Conservation (phyloP, 2,329 filamentous ascomycete species). For the Colletotrichum agaves region DNA sequence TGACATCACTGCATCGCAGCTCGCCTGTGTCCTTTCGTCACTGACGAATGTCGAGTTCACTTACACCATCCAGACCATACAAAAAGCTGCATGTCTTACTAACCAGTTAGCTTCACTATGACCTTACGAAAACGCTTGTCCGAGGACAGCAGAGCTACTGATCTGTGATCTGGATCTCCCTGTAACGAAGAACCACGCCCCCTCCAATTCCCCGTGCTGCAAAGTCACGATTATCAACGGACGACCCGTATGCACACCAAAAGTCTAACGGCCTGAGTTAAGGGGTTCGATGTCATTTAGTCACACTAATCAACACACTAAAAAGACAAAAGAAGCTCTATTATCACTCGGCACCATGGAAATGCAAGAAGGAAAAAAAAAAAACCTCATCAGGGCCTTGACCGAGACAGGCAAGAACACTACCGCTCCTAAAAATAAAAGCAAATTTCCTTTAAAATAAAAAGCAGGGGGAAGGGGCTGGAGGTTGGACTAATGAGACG, state of each 20-base stretch:
- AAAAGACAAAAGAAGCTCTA: too few species aligned
- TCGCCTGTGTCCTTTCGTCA: too few species aligned
- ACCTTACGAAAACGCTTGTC: background rate
- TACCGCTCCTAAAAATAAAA: background rate
- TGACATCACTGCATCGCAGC: slow-evolving; percentile 21
- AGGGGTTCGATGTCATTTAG: slow-evolving; percentile 5
- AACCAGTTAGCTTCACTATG: background rate
- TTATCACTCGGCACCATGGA: too few species aligned
- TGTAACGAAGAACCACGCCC: background rate
- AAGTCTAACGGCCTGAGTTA: slow-evolving; percentile 6
- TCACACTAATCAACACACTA: background rate
- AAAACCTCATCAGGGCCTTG: slow-evolving; percentile 1
- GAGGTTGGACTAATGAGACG: background rate
- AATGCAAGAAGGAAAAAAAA: too few species aligned
- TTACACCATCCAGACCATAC: too few species aligned
- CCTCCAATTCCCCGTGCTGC: background rate
- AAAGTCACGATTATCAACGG: background rate
- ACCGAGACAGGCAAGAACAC: background rate
- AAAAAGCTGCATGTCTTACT: background rate
- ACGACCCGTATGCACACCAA: background rate
- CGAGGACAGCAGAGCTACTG: background rate
- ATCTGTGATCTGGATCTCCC: background rate
- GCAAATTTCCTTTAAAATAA: too few species aligned
- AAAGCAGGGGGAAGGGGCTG: too few species aligned
- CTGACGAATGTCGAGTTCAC: too few species aligned